These are phyloP conservation scores for Adansonia rubrostipa DNA, from an alignment of 441 rosid species.

Conservation along the genomic window DNA sequence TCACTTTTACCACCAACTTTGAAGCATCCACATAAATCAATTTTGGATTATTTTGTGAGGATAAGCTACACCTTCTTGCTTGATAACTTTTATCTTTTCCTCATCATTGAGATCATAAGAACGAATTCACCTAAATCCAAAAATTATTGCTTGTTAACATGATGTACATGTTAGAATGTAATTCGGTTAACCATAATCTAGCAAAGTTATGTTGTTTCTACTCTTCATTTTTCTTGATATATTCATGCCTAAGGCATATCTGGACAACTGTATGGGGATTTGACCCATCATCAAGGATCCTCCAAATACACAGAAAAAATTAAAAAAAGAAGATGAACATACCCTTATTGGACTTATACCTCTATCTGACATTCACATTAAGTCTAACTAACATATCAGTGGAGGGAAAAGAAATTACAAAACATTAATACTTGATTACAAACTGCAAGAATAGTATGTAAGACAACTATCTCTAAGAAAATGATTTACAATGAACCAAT, in stretches of 20 bases:
- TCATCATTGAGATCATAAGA: constrained; percentile 95
- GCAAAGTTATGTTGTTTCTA: background rate
- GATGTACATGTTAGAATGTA: background rate
- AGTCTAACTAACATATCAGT: no score
- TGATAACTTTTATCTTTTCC: constrained; percentile 83
- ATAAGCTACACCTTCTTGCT: constrained; percentile 98
- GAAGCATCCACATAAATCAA: constrained; percentile 91
- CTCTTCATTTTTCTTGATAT: no score
- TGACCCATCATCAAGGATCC: no score
- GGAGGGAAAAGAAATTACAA: no score
- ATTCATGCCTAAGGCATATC: no score
- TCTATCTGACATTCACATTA: no score
- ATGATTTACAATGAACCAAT: background rate
- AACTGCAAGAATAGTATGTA: background rate
- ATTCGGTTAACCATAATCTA: background rate
- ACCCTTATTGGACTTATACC: no score
- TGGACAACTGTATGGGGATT: no score
- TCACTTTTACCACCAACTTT: constrained; percentile 82
- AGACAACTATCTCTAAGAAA: background rate
- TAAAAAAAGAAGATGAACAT: no score
- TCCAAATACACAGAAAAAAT: no score
- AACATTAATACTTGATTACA: background rate
- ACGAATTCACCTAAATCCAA: constrained; percentile 94
- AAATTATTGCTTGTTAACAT: constrained; percentile 88
- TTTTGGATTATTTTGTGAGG: constrained; percentile 93